Base-by-base conservation (phyloP, 2,329 filamentous ascomycete genomes). In the Trichoderma citrinoviride region DNA sequence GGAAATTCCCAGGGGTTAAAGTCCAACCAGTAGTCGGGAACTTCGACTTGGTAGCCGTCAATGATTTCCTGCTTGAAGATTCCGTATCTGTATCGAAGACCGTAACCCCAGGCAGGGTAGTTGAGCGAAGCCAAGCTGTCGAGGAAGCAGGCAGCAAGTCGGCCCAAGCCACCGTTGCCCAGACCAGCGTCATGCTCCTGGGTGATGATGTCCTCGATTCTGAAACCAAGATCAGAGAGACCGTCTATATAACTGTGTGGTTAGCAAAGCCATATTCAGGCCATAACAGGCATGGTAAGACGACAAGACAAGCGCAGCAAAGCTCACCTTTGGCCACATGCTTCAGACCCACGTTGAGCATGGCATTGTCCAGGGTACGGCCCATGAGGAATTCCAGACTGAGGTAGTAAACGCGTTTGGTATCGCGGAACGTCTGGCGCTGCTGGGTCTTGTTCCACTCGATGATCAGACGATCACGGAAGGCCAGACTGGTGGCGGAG, bases 11-110 rank as follows among this genome's bases (percentile, higher is more conserved):
- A 99, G 0, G 95, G 95, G 78, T 99, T 99, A 79, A 98, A 97
- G 76, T 98, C 95, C 61, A 99, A 87, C 95, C 95, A 99, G 80
- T 99, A 98, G 77, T 99, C 95, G 21, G 95, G 95, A 66, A 98
- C 91, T 75, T 99, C 95, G 69, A 99, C 93, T 78, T 99, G 95
- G 77, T 97, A 99, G 65, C 95, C 95, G 73, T 98, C 91, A 66
- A 97, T 89, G 72, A 99, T 98, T 81, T 98, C 95, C 81, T 99
- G 95, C 82, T 98, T 98, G 87, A 99, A 99, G 77, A 99, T 99
- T 75, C 91, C 91, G 76, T 98, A 98, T 77, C 93, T 85, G 82
- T 99, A 99, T 73, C 95, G 88, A 70, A 99, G 82, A 63, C 94
- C 95, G 73, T 99, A 99, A 41, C 95, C 95, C 95, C 95, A 99